Conservation (phyloP, 768 basidiomycete species). For the Punctularia strigosozonata region DNA sequence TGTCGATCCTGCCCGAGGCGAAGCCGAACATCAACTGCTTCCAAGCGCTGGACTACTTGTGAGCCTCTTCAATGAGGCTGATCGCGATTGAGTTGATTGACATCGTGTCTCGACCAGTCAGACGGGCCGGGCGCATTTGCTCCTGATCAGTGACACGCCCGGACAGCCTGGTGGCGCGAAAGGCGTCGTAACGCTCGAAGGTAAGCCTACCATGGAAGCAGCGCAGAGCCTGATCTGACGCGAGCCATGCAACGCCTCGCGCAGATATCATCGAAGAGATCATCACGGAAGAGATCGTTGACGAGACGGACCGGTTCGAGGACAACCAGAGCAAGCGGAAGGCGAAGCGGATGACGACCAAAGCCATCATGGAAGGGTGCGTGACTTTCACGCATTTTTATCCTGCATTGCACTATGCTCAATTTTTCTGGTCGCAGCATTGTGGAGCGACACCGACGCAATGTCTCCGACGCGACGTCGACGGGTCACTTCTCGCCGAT, state of each 20-base stretch:
- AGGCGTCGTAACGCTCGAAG: conserved; percentile 86
- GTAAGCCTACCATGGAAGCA: conserved; percentile 19
- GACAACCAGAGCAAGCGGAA: conserved; percentile 74
- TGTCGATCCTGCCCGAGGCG: conserved; percentile 86
- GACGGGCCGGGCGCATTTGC: conserved; percentile 87
- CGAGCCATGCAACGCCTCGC: not conserved
- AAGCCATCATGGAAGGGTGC: conserved; percentile 71
- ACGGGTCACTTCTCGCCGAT: too few species aligned
- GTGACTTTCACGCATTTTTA: conserved; percentile 10
- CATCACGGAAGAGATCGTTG: conserved; percentile 90
- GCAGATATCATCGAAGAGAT: conserved; percentile 86
- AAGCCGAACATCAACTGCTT: conserved; percentile 83
- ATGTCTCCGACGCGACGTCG: too few species aligned
- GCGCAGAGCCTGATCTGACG: not conserved
- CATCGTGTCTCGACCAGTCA: conserved; percentile 39
- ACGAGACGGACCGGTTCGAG: conserved; percentile 86
- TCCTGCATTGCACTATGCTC: not conserved
- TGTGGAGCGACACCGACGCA: conserved; percentile 38
- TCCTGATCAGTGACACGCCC: conserved; percentile 77
- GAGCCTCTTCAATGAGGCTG: conserved; percentile 10
- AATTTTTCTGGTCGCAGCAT: conserved; percentile 24
- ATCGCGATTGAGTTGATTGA: not conserved
- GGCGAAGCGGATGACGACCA: conserved; percentile 61
- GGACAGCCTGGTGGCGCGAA: conserved; percentile 76
- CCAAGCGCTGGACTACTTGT: conserved; percentile 93